A percentile compares a stretch with the other conserved stretches of the same genome.
Conservation (phyloP, 257 asterid species). For the Ophiorrhiza pumila region DNA sequence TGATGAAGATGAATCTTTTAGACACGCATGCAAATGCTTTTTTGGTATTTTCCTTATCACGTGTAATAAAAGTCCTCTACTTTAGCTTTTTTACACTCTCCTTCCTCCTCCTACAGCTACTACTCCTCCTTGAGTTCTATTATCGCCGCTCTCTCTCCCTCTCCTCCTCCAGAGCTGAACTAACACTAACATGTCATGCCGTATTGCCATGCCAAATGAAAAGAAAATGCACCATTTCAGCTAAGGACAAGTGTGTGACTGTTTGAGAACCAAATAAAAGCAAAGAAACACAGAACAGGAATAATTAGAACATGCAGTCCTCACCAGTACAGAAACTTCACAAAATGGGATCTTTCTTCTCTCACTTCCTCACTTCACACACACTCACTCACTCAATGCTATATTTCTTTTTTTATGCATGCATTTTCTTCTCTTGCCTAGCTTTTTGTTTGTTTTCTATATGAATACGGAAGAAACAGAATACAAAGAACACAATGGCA, state of each 20-base stretch:
- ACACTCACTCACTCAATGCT: not conserved
- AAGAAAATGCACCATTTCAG: not conserved
- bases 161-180: not conserved
- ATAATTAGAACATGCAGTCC: conserved; percentile 64
- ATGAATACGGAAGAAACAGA: not conserved
- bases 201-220: not conserved
- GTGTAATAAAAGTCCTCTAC: conserved; percentile 43
- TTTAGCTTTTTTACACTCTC: conserved; percentile 30
- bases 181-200: not conserved
- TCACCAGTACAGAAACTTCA: conserved; percentile 42
- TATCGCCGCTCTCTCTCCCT: conserved; percentile 24
- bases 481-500: not conserved
- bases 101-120: conserved; percentile 15
- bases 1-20: conserved; percentile 70
- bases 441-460: no score
- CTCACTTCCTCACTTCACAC: conserved; percentile 19
- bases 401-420: conserved; percentile 10
- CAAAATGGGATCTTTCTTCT: conserved; percentile 19
- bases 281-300: conserved; percentile 39
- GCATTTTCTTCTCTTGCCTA: conserved; percentile 5
- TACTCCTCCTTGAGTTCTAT: no score
- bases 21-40: conserved; percentile 89
- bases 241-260: conserved; percentile 10
- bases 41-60: conserved; percentile 67
- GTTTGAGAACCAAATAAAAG: conserved; percentile 23